Conservation (phyloP, 2,329 filamentous ascomycete genomes). For the Zarea fungicola region DNA sequence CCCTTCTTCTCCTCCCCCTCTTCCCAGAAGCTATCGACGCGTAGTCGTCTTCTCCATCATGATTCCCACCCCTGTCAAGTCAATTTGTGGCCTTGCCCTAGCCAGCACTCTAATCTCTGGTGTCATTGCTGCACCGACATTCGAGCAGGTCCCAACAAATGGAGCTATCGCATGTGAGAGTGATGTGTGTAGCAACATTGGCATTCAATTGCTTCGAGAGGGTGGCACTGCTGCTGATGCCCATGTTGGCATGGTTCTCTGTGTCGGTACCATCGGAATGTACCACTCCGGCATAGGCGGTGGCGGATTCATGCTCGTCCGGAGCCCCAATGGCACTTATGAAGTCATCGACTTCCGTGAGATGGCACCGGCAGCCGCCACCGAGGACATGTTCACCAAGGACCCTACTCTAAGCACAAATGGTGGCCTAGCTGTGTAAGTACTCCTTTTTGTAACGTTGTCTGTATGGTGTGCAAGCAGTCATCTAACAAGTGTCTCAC, state of each 20-base stretch:
- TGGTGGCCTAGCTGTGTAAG: conserved; percentile 67
- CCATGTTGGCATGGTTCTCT: conserved; percentile 58
- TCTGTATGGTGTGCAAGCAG: too few relatives aligned
- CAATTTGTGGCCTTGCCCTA: too few relatives aligned
- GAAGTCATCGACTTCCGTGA: conserved; percentile 84
- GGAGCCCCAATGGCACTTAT: conserved; percentile 58
- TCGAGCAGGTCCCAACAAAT: too few relatives aligned
- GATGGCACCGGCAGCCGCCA: conserved; percentile 72
- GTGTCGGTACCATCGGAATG: conserved; percentile 59
- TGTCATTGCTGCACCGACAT: too few relatives aligned
- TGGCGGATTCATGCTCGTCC: conserved; percentile 72
- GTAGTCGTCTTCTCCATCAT: too few relatives aligned
- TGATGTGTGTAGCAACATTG: conserved; percentile 54
- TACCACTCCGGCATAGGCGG: conserved; percentile 69
- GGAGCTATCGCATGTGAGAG: conserved; percentile 60
- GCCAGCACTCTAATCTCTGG: too few relatives aligned
- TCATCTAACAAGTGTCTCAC: too few relatives aligned
- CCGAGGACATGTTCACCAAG: conserved; percentile 74
- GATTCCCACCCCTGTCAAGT: too few relatives aligned
- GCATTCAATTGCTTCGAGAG: conserved; percentile 48
- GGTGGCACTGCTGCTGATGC: conserved; percentile 65
- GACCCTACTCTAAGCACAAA: conserved; percentile 57
- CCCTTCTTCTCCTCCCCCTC: too few relatives aligned
- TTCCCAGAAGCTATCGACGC: too few relatives aligned
- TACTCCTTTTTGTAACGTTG: too few relatives aligned